These are phyloP conservation scores for Tetradesmus lagerheimii DNA, from an alignment of 139 green algal genomes.

Conservation along the genomic window DNA sequence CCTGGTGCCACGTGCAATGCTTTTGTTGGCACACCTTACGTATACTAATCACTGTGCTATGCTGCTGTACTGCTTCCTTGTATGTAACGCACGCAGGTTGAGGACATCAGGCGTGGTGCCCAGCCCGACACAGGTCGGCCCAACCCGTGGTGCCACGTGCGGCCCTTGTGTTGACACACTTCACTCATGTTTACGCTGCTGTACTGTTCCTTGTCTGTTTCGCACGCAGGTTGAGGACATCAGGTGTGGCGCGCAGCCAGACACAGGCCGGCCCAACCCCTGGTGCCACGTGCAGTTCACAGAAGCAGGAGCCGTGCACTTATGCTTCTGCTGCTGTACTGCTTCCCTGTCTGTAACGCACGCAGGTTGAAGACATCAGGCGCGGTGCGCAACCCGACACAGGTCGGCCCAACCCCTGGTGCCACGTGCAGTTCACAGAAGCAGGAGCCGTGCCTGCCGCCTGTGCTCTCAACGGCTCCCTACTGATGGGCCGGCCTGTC, in stretches of 20 bases:
- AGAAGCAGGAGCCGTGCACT: background rate
- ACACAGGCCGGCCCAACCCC: background rate
- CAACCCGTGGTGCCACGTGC: conserved; percentile 12
- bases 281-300: background rate
- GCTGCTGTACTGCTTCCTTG: background rate
- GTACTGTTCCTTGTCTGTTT: background rate
- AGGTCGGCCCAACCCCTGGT: conserved; percentile 26
- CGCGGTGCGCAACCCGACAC: conserved; percentile 12
- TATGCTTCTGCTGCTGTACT: background rate
- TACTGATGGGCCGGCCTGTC: background rate
- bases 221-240: conserved; percentile 43
- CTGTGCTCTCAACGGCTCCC: conserved; percentile 21
- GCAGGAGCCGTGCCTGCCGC: conserved; percentile 22
- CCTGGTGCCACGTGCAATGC: no score
- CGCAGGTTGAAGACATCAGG: conserved; percentile 45
- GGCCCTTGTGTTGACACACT: background rate
- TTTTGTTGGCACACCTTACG: no score
- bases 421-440: conserved; percentile 21
- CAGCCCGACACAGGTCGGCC: conserved; percentile 9
- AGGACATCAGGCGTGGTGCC: conserved; percentile 30
- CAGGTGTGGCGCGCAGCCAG: conserved; percentile 1
- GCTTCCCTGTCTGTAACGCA: background rate
- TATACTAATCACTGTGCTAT: no score
- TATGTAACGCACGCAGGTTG: background rate
- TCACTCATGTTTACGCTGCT: background rate